Base-by-base conservation (phyloP, 2,329 filamentous ascomycete genomes). In the Alternaria sp. region DNA sequence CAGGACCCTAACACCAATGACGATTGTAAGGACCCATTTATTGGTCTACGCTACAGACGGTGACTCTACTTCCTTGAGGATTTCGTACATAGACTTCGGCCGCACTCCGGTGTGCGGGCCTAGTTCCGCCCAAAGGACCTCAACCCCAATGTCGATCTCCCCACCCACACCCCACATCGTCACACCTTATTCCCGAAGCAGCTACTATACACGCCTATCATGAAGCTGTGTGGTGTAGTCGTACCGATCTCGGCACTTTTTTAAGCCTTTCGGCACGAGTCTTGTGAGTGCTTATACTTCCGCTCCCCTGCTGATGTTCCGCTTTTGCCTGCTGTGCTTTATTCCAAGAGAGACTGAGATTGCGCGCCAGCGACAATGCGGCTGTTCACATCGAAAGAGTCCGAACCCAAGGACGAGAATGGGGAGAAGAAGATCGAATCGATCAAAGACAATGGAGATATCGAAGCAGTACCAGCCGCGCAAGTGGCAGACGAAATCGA, bases 401-500 rank as follows among this genome's bases (percentile, higher is more conserved):
- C 14, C 11, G 34, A 42, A n/a, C 20, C 8, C 3, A 8, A 18
- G 11, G 34, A 12, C 1, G 18, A 18, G 22, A 14, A 56, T 8
- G 52, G 56, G 5, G 47, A 43, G 14, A 48, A 49, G 18, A 48
- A 49, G 11, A 18, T 28, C 3, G 51, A 48, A 2, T 38, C 30
- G 6, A 36, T 43, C 20, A 34, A 52, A 47, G 36, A 61, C 16
- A 49, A 55, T 7, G 46, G 34, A 12, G 39, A 59, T 39, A 42
- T 57, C 11, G 68, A 68, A 51, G 36, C 54, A 11, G 55, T 47
- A 22, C 36, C 47, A 18, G 52, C 20, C 24, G 28, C 32, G 34
- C 39, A 32, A 7, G 22, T 32, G 20, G 26, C n/a, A 18, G 38
- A 48, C 16, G 55, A 53, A 22, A 57, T 69, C 8, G 67, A 69